A percentile compares a stretch with the other conserved stretches of the same genome.
Evolutionary conservation across 2,329 filamentous ascomycete genomes (phyloP).

Genomic region (Trichoderma hamatum): DNA sequence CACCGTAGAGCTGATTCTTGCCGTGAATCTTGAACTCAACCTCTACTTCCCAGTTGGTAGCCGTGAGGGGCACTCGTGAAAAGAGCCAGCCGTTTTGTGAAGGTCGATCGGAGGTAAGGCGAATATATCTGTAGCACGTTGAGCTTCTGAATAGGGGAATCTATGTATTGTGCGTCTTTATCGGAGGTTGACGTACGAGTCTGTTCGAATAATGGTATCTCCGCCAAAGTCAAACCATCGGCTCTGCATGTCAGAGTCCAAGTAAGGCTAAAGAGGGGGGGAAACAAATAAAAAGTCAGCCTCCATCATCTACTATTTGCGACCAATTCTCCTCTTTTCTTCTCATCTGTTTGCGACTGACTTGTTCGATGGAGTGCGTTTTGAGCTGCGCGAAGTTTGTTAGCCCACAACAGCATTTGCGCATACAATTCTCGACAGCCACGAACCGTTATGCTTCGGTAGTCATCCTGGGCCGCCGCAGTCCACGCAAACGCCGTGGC

Average conservation of each 20-base stretch:
- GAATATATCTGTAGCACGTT: constrained; percentile 70
- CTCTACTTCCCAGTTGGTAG: constrained; percentile 98
- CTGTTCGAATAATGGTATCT: constrained; percentile 80
- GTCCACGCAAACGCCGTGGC: constrained; percentile 55
- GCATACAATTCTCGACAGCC: not conserved
- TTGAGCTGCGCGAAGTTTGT: constrained; percentile 61
- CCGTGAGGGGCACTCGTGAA: constrained; percentile 89
- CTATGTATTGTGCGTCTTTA: not conserved
- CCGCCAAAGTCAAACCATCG: constrained; percentile 99
- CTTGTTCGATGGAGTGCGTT: constrained; percentile 81
- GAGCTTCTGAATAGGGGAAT: constrained; percentile 5
- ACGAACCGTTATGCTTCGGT: constrained; percentile 57
- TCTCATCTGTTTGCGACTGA: constrained; percentile 50
- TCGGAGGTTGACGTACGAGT: constrained; percentile 56
- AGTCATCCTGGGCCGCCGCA: constrained; percentile 52
- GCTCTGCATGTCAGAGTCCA: constrained; percentile 97
- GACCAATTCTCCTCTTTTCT: not conserved
- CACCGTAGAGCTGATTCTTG: constrained; percentile 85
- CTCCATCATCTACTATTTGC: not conserved
- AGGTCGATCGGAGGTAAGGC: constrained; percentile 85
- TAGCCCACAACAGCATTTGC: constrained; percentile 2
- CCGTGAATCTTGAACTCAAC: constrained; percentile 95
- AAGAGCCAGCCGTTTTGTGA: constrained; percentile 94
- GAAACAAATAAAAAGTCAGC: constrained; percentile 26
- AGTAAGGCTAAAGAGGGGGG: constrained; percentile 70